Conservation (phyloP, 2,329 filamentous ascomycete species). For the Ceratocystis papillata region DNA sequence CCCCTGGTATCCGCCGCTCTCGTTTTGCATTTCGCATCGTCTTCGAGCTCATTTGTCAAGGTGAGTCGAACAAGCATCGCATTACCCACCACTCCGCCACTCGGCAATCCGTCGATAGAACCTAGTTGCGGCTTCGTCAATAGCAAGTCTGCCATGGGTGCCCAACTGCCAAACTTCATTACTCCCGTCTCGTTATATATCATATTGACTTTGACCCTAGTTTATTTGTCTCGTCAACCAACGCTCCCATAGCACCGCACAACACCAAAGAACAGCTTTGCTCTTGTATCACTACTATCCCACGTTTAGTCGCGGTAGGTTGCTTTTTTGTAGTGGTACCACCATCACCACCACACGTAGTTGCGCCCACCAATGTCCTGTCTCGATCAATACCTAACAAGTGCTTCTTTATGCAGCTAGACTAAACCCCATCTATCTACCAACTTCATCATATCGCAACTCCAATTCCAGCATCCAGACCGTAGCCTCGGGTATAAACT, state of each 20-base stretch:
- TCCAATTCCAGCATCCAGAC: not conserved
- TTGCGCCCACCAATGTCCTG: not conserved
- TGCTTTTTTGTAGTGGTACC: not conserved
- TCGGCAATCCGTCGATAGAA: not conserved
- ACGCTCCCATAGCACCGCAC: not conserved
- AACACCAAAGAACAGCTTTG: not conserved
- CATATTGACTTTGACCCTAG: not conserved
- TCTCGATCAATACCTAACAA: not conserved
- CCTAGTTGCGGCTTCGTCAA: too few species aligned
- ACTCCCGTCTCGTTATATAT: not conserved
- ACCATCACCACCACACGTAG: not conserved
- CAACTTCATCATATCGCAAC: not conserved
- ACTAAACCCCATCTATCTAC: not conserved
- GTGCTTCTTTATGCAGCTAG: not conserved
- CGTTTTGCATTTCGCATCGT: not conserved
- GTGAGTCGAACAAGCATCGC: not conserved
- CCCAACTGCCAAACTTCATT: not conserved
- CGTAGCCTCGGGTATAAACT: not conserved
- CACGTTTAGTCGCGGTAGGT: slow-evolving; percentile 1
- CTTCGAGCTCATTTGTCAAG: not conserved
- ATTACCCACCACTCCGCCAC: not conserved
- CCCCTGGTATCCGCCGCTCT: not conserved
- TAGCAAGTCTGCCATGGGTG: too few species aligned
- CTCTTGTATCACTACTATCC: not conserved
- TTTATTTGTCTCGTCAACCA: not conserved